phyloP scores from a whole-genome alignment of 768 basidiomycete genomes.

The Tylopilus sp. region DNA sequence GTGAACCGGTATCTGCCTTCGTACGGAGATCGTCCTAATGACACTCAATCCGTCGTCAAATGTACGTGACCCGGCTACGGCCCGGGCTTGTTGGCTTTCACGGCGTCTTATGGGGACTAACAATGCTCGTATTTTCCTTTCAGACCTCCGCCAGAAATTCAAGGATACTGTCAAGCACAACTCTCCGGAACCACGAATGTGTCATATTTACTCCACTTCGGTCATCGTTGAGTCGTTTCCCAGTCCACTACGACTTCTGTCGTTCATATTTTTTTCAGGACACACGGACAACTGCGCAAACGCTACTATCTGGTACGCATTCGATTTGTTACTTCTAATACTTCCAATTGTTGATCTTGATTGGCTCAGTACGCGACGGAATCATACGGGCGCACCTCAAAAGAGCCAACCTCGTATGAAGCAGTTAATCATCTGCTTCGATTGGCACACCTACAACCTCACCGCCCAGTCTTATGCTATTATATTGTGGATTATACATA shows the following conservation, averaged over 20 bases:
- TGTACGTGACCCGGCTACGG: conserved; percentile 49
- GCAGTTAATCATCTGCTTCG: not conserved
- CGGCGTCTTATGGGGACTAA: no score
- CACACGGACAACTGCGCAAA: conserved; percentile 58
- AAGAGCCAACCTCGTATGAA: conserved; percentile 47
- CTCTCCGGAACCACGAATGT: conserved; percentile 63
- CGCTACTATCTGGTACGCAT: conserved; percentile 50
- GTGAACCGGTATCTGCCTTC: conserved; percentile 70
- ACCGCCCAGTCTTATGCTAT: conserved; percentile 6
- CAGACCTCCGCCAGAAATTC: conserved; percentile 81
- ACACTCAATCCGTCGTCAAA: conserved; percentile 61
- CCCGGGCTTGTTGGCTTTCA: conserved; percentile 7
- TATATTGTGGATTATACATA: conserved; percentile 18
- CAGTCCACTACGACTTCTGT: no score
- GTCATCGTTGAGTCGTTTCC: conserved; percentile 73
- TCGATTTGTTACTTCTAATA: not conserved
- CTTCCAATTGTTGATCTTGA: not conserved
- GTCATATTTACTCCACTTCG: conserved; percentile 72
- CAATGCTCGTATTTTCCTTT: no score
- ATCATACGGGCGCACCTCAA: conserved; percentile 57
- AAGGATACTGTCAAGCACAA: conserved; percentile 63
- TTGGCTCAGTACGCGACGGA: conserved; percentile 52
- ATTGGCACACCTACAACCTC: no score
- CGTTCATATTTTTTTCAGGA: conserved; percentile 53
- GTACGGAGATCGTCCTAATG: conserved; percentile 71